Base-by-base conservation (phyloP, 768 basidiomycete genomes). In the Mycena venus region DNA sequence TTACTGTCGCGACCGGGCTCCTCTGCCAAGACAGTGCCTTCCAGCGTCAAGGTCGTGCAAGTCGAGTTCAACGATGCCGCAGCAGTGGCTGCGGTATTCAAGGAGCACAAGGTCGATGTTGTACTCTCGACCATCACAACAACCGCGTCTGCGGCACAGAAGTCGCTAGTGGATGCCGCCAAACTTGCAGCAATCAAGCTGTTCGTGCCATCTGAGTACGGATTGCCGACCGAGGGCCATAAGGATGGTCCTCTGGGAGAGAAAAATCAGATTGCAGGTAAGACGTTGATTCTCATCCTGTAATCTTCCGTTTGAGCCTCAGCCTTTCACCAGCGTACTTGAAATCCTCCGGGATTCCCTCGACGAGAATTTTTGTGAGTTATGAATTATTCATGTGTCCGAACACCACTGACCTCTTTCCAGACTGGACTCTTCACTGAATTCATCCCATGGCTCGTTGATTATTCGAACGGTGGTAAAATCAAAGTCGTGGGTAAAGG, bases 181-280 rank as follows among this genome's bases (percentile, higher is more conserved):
- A 83, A 82, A 61, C 75, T 77, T 44, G 86, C 84, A 0, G 81
- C 78, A 2, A 83, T 86, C 21, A 83, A 82, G 68, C 47, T 86
- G 44, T 86, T 86, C 60, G 84, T 84, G 27, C 84, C 85, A 4
- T 82, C 81, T 23, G 85, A 86, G 68, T 86, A 77, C 27, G 84
- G 86, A 27, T 76, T 83, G 70, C 80, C 83, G 15, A 84, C 81
- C 0, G 80, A 81, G 29, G 85, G 82, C 6, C 77, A 78, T 6
- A 81, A 79, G 42, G 80, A 79, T 0, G 81, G 83, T 69, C 19
- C 60, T 77, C 60, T 75, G 17, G 32, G 63, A 68, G 66, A 38
- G 15, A 85, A 85, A 63, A 78, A 80, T 25, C 63, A 76, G 51
- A 61, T 84, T 59, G 82, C 80, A 40, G 77, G 84, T 80, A 21